Base-by-base conservation (phyloP, 2,329 filamentous ascomycete genomes). In the Xylaria sp. region DNA sequence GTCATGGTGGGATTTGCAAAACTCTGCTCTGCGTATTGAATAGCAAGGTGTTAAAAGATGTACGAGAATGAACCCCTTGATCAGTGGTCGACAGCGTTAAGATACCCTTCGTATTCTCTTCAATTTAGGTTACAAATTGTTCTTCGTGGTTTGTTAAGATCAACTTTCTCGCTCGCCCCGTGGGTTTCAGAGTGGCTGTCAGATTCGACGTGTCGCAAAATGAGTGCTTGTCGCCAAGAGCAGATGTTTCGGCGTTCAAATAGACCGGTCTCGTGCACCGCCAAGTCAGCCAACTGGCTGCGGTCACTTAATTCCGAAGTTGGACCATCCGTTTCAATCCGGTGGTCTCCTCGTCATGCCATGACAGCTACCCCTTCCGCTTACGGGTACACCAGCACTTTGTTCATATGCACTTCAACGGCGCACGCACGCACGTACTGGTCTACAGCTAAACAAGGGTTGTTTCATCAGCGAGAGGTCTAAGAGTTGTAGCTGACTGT, bases 61-160 rank as follows among this genome's bases (percentile, higher is more conserved):
- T 66, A 69, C 58, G 63, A 69, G 57, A 69, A 56, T 23, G 34
- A 51, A 50, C 39, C 39, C 37, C n/a, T 18, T 28, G 57, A 48
- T 57, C 23, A 20, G 56, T 31, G 31, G 46, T 63, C 15, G 12
- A 48, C n/a, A 48, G 51, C 63, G 44, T 39, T 59, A 54, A 69
- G 57, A 69, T 69, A 69, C 67, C 67, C 67, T 59, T 69, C 52
- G 59, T 54, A 69, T 66, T 59, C 58, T 57, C 63, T 63, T 69
- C 52, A 65, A 62, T 69, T 61, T 51, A 65, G 56, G 55, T 34
- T 57, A 23, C 59, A 23, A 56, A 18, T 65, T 44, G n/a, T 58
- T 23, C 50, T 61, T 51, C 31, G 18, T 62, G n/a, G 23, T 15
- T 7, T 15, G 41, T 25, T 31, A n/a, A 28, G 4, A 13, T 25